Conservation (phyloP, 371 early-diverging fungal genomes). For the Sporodiniella umbellata region DNA sequence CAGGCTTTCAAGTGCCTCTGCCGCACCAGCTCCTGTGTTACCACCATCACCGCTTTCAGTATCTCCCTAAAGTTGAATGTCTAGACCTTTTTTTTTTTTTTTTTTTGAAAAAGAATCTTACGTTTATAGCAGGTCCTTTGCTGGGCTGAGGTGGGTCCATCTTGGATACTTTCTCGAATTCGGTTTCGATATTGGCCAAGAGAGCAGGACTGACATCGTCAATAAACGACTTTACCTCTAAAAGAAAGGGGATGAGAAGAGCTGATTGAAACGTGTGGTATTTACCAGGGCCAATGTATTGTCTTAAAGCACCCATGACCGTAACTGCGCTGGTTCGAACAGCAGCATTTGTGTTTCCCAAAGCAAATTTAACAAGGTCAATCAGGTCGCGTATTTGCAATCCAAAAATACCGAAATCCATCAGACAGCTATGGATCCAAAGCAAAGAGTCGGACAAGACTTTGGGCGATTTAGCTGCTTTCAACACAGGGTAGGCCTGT, state of each 20-base stretch:
- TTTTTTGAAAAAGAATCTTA: slow-evolving; percentile 7
- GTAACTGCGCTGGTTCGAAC: slow-evolving; percentile 79
- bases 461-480: slow-evolving; percentile 87
- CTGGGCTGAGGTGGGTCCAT: slow-evolving; percentile 77
- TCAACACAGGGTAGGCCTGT: slow-evolving; percentile 73
- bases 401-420: slow-evolving; percentile 87
- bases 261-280: background rate
- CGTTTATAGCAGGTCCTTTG: slow-evolving; percentile 27
- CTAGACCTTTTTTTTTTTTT: too few species aligned
- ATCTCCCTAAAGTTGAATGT: background rate
- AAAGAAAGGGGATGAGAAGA: background rate
- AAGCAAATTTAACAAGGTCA: slow-evolving; percentile 73
- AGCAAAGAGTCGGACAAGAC: slow-evolving; percentile 78
- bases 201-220: slow-evolving; percentile 83
- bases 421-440: slow-evolving; percentile 78
- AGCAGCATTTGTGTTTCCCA: slow-evolving; percentile 80
- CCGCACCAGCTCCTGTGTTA: slow-evolving; percentile 15
- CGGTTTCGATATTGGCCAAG: slow-evolving; percentile 82
- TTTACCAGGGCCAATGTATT: slow-evolving; percentile 79
- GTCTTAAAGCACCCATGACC: slow-evolving; percentile 76
- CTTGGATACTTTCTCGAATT: slow-evolving; percentile 85
- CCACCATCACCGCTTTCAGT: slow-evolving; percentile 21
- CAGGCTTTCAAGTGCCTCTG: slow-evolving; percentile 75
- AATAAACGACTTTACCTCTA: slow-evolving; percentile 70
- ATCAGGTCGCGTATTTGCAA: slow-evolving; percentile 76